Conservation (phyloP, 2,329 filamentous ascomycete genomes). For the Penicillium fuscoglaucum region DNA sequence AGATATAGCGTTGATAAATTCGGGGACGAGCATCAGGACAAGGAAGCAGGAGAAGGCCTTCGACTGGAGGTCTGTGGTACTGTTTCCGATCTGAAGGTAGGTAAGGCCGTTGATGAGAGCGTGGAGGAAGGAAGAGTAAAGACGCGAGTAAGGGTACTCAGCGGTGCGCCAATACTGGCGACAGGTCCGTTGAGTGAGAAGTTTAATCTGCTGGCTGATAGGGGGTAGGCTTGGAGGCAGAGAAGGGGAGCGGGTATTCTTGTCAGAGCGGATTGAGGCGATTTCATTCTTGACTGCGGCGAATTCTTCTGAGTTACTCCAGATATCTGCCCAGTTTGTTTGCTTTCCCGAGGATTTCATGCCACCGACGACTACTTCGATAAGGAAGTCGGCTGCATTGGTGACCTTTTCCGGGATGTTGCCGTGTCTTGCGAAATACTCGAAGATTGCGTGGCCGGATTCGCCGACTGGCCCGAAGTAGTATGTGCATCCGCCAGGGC, state of each 20-base stretch:
- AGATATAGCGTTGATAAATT: constrained; percentile 68
- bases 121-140: constrained; percentile 66
- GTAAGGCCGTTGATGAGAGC: constrained; percentile 74
- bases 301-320: constrained; percentile 62
- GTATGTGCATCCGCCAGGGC: constrained; percentile 64
- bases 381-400: constrained; percentile 62
- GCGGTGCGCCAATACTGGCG: constrained; percentile 71
- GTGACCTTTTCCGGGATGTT: constrained; percentile 60
- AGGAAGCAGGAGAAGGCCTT: constrained; percentile 68
- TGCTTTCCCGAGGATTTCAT: constrained; percentile 50
- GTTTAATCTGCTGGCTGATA: constrained; percentile 58
- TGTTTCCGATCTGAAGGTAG: constrained; percentile 66
- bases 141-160: constrained; percentile 70
- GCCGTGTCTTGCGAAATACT: constrained; percentile 64
- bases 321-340: constrained; percentile 69
- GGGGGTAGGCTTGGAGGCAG: constrained; percentile 45
- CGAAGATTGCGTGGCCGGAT: constrained; percentile 60
- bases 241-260: constrained; percentile 36
- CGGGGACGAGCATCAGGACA: constrained; percentile 62
- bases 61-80: constrained; percentile 65
- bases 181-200: constrained; percentile 68
- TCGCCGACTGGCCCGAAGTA: constrained; percentile 69
- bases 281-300: constrained; percentile 62
- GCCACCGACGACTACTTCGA: constrained; percentile 59
- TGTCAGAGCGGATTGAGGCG: constrained; percentile 55